These are phyloP conservation scores for Helianthus tuberosus DNA, from an alignment of 129 eudicot species.

Conservation along the genomic window DNA sequence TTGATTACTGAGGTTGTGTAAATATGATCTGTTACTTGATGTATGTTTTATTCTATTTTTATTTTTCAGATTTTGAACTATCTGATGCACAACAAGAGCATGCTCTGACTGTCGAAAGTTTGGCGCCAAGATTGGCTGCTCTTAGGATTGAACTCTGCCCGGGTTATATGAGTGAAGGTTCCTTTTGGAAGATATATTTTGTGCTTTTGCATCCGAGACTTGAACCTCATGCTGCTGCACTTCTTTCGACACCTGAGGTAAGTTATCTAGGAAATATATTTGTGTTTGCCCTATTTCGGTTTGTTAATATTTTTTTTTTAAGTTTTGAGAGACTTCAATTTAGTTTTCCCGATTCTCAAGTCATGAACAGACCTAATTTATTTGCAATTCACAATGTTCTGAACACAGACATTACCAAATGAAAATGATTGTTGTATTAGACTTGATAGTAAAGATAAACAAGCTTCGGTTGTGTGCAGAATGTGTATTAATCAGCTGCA, in stretches of 20 bases:
- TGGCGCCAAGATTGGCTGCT: conserved; percentile 89
- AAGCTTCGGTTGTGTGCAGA: not conserved
- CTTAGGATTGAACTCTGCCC: conserved; percentile 93
- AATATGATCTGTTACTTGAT: not conserved
- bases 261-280: conserved; percentile 6
- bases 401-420: not conserved
- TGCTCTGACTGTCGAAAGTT: conserved; percentile 87
- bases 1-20: not conserved
- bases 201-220: conserved; percentile 90
- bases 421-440: not conserved
- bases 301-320: not conserved
- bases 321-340: not conserved
- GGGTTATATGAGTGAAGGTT: conserved; percentile 72
- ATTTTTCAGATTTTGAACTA: conserved; percentile 65
- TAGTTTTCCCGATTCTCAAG: not conserved
- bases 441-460: not conserved
- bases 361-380: not conserved
- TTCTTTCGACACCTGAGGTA: conserved; percentile 89
- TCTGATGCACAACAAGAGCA: conserved; percentile 98
- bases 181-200: conserved; percentile 94
- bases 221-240: conserved; percentile 67
- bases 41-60: not conserved
- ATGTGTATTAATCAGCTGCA: not conserved
- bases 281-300: not conserved
- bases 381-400: not conserved